Evolutionary conservation across 1,139 yeast species (phyloP), one percentile per base, ranked within the genome.

Genomic region (Sugiyamaella grinbergsii): DNA sequence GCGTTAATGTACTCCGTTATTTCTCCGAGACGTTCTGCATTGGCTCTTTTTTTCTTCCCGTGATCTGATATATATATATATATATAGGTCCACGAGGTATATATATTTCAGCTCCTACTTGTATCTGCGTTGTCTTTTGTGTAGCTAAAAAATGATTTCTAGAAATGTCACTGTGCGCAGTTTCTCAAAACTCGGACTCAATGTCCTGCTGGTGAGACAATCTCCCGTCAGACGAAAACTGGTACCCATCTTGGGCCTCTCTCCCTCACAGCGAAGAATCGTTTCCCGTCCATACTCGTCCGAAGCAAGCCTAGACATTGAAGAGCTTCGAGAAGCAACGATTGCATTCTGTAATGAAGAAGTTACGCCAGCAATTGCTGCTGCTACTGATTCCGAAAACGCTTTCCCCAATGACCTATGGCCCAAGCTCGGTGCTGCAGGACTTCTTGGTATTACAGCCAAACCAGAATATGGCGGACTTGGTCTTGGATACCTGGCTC

Each of bases 341-440:
- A 56, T 57, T 22, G 69, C 62, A 10, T 66, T 66, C 49, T 66
- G 70, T 55, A 59, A 57, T 23, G 54, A 59, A 15, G 70, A 65
- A 42, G 62, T 66, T 42, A 55, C 68, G 13, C 61, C 60, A 10
- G 64, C 59, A 46, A 51, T 65, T 5, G 70, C 70, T 7, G 64
- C 62, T 34, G 50, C 54, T 40, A 65, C 69, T 5, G 70, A 66
- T 53, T 7, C 49, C 5, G 55, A 58, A 2, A 66, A 66, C 49
- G 54, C 63, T 3, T 66, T 66, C 55, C 70, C 70, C 23, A 65
- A 66, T 48, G 64, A 64, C 15, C 56, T 67, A 33, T 67, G 70
- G 70, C 61, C 62, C 28, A 66, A 66, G 53, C 56, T 67, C 36
- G 70, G 70, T 32, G 66, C 59, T 42, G 70, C 71, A 8, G 70